These are phyloP conservation scores for Aspergillus piperis DNA, from an alignment of 2,329 filamentous ascomycete species.

Conservation along the genomic window DNA sequence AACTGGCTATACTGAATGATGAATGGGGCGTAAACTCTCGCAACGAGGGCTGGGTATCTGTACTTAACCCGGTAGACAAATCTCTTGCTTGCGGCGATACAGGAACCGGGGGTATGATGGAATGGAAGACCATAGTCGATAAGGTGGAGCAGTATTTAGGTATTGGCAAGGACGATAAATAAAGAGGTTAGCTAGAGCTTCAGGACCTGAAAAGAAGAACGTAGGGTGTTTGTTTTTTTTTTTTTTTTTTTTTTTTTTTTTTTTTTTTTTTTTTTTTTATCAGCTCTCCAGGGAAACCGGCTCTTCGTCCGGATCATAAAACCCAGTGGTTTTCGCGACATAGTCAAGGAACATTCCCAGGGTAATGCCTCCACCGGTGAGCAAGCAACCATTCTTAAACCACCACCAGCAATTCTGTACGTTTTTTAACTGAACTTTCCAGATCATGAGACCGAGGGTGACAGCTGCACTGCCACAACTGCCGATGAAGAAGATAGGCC, in stretches of 20 bases:
- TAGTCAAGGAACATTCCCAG: slow-evolving; percentile 60
- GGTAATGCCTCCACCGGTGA: slow-evolving; percentile 62
- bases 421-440: slow-evolving; percentile 58
- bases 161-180: neutral
- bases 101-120: slow-evolving; percentile 78
- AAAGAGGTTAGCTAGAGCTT: neutral
- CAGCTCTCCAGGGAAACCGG: neutral
- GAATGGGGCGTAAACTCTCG: slow-evolving; percentile 66
- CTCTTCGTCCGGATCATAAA: slow-evolving; percentile 25
- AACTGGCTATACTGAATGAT: slow-evolving; percentile 68
- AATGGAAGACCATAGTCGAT: slow-evolving; percentile 73
- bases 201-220: neutral
- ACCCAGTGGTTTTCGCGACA: slow-evolving; percentile 31
- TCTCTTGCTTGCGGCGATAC: slow-evolving; percentile 80
- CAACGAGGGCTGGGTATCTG: slow-evolving; percentile 63
- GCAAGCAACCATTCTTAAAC: slow-evolving; percentile 64
- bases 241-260: slow-evolving; percentile 3
- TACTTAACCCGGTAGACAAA: slow-evolving; percentile 74
- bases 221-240: neutral
- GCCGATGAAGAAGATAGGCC: slow-evolving; percentile 60
- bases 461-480: slow-evolving; percentile 59
- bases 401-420: slow-evolving; percentile 65
- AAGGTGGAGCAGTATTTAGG: slow-evolving; percentile 56
- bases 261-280: neutral
- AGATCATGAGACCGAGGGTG: slow-evolving; percentile 61